Base-by-base conservation (phyloP, 495 filamentous ascomycete genomes). In the Aspergillus homomorphus region DNA sequence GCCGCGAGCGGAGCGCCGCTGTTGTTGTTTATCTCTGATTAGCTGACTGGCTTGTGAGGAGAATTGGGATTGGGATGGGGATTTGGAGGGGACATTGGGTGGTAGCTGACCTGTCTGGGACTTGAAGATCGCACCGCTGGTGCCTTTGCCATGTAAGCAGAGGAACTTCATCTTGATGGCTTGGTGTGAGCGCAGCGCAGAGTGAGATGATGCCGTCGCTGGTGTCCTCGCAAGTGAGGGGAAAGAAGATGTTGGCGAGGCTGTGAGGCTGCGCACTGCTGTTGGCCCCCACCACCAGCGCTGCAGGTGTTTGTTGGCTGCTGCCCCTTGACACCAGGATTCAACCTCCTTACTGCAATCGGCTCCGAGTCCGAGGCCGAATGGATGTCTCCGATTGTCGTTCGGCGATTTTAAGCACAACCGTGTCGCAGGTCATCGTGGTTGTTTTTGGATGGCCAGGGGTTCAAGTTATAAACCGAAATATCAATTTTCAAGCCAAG, bases 61-160 rank as follows among this genome's bases (percentile, higher is more conserved):
- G 24, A 18, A 2, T 53, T n/a, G 21, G 24, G 43, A 19, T 51
- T 33, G 22, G 26, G 45, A 41, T 5, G 16, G n/a, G 49, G 43
- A n/a, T 56, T 69, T 67, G 49, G 64, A 43, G 38, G 68, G 62
- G 51, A 73, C 58, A 59, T 71, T 56, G 55, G 15, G 42, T 22
- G 56, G 59, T 12, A 60, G 66, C 72, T 64, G 62, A 82, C 85
- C 72, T 10, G 83, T 82, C 59, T 87, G 83, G 3, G 82, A 79
- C 56, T 79, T 75, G 66, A 88, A 84, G 56, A 85, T 84, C 0
- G 67, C 56, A 42, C 68, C 77, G 61, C 82, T 86, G 28, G 85
- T 87, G 28, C 84, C 85, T 58, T 78, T 76, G 9, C 83, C 86
- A 65, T 89, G 85, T 18, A 88, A 82, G 57, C 83, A 84, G 44